Percentiles rank a stretch among this genome's conserved stretches.
These are phyloP conservation scores for Lachancea cidri DNA, from an alignment of 805 yeast species.

Conservation along the genomic window DNA sequence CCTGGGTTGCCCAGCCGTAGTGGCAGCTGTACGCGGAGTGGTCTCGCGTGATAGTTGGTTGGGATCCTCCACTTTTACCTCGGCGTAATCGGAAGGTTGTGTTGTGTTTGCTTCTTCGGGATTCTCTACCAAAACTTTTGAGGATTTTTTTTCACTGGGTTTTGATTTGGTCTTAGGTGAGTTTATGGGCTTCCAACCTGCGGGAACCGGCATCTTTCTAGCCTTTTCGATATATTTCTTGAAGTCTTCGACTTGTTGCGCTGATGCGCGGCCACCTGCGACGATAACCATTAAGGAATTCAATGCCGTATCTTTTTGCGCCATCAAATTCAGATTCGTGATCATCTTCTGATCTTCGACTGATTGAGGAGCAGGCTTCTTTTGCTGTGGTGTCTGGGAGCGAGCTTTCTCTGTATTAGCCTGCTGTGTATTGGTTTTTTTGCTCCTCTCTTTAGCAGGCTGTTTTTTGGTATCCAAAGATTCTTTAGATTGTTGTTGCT, in stretches of 20 bases:
- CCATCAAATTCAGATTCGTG: conserved; percentile 76
- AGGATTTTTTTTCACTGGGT: not conserved
- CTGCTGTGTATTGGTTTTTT: conserved; percentile 6
- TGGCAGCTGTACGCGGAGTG: not conserved
- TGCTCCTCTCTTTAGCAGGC: conserved; percentile 17
- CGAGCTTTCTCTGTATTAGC: conserved; percentile 37
- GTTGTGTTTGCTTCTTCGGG: conserved; percentile 1
- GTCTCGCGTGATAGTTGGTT: not conserved
- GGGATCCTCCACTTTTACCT: conserved; percentile 8
- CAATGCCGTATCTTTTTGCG: conserved; percentile 62
- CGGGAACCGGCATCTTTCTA: conserved; percentile 58
- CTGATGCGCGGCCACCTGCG: conserved; percentile 74
- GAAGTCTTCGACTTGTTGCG: conserved; percentile 68
- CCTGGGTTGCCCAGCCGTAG: conserved; percentile 4
- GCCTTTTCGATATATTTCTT: conserved; percentile 80
- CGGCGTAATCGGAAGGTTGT: conserved; percentile 9
- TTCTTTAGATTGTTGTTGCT: conserved; percentile 8
- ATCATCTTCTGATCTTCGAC: conserved; percentile 71
- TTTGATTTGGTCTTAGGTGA: not conserved
- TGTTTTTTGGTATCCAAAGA: not conserved
- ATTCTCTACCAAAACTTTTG: not conserved
- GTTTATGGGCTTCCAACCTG: conserved; percentile 32
- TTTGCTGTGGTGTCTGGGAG: conserved; percentile 67
- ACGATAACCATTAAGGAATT: conserved; percentile 76
- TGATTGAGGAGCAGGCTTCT: conserved; percentile 73